Evolutionary conservation across 139 green algal genomes (phyloP).

Genomic region (Chlorella sp.): DNA sequence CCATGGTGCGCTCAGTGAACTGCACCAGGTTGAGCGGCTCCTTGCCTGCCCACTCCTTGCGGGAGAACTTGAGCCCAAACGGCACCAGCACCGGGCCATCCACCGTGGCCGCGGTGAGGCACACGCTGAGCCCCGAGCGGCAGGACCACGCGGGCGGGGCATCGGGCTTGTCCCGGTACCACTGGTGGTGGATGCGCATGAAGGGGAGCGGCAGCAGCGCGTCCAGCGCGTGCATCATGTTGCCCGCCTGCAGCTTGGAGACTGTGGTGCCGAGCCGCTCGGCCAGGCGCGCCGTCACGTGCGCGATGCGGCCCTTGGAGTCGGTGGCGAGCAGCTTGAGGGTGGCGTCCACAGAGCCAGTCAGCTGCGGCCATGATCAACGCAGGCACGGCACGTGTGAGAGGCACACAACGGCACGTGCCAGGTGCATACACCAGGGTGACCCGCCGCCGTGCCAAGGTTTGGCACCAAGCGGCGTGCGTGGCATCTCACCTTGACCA

Average conservation of each 20-base stretch:
- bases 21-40: neutral
- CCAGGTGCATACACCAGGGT: too few relatives aligned
- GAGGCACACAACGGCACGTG: too few relatives aligned
- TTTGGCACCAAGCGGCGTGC: too few relatives aligned
- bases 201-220: neutral
- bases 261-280: constrained; percentile 19
- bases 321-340: constrained; percentile 34
- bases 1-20: neutral
- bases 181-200: constrained; percentile 4
- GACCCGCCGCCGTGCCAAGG: too few relatives aligned
- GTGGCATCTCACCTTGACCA: neutral
- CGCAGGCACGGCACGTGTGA: too few relatives aligned
- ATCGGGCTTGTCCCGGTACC: neutral
- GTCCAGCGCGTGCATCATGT: neutral
- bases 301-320: constrained; percentile 33
- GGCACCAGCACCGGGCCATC: neutral
- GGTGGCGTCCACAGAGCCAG: neutral
- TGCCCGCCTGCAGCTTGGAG: neutral
- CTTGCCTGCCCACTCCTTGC: neutral
- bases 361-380: neutral
- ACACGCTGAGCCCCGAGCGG: constrained; percentile 11
- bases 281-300: constrained; percentile 32
- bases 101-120: neutral
- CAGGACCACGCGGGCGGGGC: neutral
- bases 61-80: neutral